These are phyloP conservation scores for Fusarium domesticum DNA, from an alignment of 2,329 filamentous ascomycete genomes.

Conservation along the genomic window DNA sequence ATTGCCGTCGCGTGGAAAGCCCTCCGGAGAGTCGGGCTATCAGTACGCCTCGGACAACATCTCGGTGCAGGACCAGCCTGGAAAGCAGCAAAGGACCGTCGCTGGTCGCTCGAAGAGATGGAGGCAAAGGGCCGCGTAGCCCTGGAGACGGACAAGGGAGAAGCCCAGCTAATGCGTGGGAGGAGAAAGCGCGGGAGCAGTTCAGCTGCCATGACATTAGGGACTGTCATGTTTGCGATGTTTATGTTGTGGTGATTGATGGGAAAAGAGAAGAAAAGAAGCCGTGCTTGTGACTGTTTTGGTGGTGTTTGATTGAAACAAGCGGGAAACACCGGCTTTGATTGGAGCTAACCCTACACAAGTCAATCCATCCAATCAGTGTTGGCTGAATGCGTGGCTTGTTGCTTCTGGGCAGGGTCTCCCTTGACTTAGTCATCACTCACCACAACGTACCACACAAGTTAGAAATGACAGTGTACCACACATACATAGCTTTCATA, in stretches of 20 bases:
- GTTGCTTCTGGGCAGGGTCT: conserved; percentile 9
- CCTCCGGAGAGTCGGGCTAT: conserved; percentile 33
- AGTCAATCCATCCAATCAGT: conserved; percentile 10
- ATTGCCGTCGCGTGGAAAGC: conserved; percentile 65
- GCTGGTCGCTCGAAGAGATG: conserved; percentile 13
- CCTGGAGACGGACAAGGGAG: conserved; percentile 28
- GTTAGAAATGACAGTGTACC: too few relatives aligned
- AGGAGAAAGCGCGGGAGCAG: conserved; percentile 53
- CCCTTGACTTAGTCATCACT: not conserved
- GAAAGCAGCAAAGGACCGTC: conserved; percentile 20
- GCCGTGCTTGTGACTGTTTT: conserved; percentile 15
- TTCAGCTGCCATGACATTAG: conserved; percentile 34
- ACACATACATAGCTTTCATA: too few relatives aligned
- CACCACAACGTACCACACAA: too few relatives aligned
- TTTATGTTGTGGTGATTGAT: not conserved
- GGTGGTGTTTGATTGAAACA: conserved; percentile 8
- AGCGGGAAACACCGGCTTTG: conserved; percentile 27
- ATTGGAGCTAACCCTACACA: conserved; percentile 17
- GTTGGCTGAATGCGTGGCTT: conserved; percentile 2
- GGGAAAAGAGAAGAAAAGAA: not conserved
- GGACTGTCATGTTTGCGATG: conserved; percentile 25
- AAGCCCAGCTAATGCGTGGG: conserved; percentile 53
- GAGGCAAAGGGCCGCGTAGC: conserved; percentile 21
- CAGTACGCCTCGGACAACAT: conserved; percentile 5
- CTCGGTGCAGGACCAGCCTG: conserved; percentile 15